These are phyloP conservation scores for Taphrina deformans DNA, from an alignment of 1,139 yeast genomes.

Conservation along the genomic window DNA sequence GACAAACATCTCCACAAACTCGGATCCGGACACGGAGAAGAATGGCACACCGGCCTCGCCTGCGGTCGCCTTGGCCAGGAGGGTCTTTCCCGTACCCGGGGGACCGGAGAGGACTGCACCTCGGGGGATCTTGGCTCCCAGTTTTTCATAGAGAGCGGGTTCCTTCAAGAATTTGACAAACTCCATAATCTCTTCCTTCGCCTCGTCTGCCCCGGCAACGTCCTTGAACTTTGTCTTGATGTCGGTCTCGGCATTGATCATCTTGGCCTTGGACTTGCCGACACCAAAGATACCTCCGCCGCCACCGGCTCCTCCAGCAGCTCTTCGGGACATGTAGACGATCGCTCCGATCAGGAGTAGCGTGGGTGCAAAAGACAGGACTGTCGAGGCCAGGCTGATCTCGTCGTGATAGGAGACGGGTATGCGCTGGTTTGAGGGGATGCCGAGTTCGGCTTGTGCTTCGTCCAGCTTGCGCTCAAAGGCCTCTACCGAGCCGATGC, in stretches of 20 bases:
- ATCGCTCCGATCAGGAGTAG: conserved; percentile 80
- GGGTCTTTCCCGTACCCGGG: conserved; percentile 99
- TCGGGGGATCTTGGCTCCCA: conserved; percentile 96
- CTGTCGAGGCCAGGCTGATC: conserved; percentile 61
- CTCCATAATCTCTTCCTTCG: conserved; percentile 97
- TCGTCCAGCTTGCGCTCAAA: conserved; percentile 81
- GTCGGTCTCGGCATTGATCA: conserved; percentile 88
- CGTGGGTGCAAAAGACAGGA: conserved; percentile 82
- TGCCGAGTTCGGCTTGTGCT: conserved; percentile 67
- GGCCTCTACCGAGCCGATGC: conserved; percentile 88
- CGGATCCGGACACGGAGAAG: conserved; percentile 94
- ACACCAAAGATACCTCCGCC: conserved; percentile 57
- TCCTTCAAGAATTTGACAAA: conserved; percentile 88
- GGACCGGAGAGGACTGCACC: conserved; percentile 98
- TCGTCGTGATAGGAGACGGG: conserved; percentile 81
- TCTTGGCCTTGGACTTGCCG: conserved; percentile 58
- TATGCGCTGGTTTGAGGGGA: conserved; percentile 64
- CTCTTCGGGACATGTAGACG: conserved; percentile 63
- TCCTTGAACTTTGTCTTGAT: conserved; percentile 85
- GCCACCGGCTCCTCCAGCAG: conserved; percentile 57
- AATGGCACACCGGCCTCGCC: conserved; percentile 99
- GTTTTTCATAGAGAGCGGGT: conserved; percentile 81
- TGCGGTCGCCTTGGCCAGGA: conserved; percentile 97
- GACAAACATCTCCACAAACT: conserved; percentile 96
- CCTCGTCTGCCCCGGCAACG: conserved; percentile 96